Conservation (phyloP, 148 eudicot species). For the Silene latifolia region DNA sequence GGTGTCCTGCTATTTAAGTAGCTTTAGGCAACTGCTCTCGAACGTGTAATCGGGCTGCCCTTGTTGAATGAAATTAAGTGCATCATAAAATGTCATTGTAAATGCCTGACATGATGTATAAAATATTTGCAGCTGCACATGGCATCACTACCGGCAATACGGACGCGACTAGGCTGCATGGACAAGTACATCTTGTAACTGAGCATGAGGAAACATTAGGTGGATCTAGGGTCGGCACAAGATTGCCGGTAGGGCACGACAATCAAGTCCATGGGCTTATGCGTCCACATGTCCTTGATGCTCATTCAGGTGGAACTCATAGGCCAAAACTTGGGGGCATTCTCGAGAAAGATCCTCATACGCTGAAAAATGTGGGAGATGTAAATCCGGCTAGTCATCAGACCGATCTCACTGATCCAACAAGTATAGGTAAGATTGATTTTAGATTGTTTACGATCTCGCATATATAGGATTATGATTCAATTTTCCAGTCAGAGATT, state of each 20-base stretch:
- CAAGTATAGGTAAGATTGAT: conserved; percentile 3
- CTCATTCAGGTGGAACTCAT: background rate
- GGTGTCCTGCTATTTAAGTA: too few relatives aligned
- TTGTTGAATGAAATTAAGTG: too few relatives aligned
- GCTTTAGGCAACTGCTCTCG: too few relatives aligned
- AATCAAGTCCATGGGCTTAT: background rate
- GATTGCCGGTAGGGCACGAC: too few relatives aligned
- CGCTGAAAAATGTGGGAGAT: background rate
- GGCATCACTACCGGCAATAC: conserved; percentile 7
- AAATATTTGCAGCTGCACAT: conserved; percentile 3
- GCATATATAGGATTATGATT: too few relatives aligned
- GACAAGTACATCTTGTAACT: background rate
- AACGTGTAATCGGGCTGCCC: too few relatives aligned
- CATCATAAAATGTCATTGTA: too few relatives aligned
- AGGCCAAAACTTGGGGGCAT: conserved; percentile 16
- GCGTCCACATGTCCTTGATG: background rate
- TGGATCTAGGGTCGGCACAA: background rate
- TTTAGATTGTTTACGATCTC: too few relatives aligned
- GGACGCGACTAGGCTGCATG: conserved; percentile 19
- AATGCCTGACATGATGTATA: too few relatives aligned
- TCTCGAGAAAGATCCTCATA: conserved; percentile 9
- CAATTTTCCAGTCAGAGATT: too few relatives aligned
- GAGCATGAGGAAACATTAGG: conserved; percentile 20
- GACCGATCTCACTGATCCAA: background rate
- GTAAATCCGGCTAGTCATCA: conserved; percentile 6